Base-by-base conservation (phyloP, 2,329 filamentous ascomycete species). In the Seiridium cupressi region DNA sequence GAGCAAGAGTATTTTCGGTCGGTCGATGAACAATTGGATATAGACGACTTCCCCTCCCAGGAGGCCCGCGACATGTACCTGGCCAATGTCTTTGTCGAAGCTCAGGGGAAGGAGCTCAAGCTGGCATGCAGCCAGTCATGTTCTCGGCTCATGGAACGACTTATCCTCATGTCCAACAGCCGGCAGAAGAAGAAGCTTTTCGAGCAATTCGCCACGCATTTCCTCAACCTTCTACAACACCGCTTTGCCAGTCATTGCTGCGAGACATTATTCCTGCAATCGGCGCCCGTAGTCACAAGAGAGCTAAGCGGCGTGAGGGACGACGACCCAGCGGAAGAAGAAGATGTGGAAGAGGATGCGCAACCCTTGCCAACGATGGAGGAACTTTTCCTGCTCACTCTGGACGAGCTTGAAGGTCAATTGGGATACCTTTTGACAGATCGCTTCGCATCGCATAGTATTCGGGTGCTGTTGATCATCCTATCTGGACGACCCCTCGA, bases 231-330 rank as follows among this genome's bases (percentile, higher is more conserved):
- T 35, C 88, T 97, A 56, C 93, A 96, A 73, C 95, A 99, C 77
- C 90, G 95, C 18, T 99, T 99, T 70, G 95, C 95, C 4, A 96
- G 93, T 62, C 95, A 99, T 79, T 98, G 94, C 77, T 97, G 93
- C 73, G 95, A 99, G 77, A 92, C 92, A 34, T 83, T 99, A 38
- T 98, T 99, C 74, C 81, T 93, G 54, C 87, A 91, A 64, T 90
- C 91, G 1, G 93, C 93, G 0, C 89, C 91, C 1, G 78, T 90
- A 9, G 90, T 97, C 44, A 90, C 89, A 11, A 81, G 89, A 62
- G 93, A 97, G 74, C 76, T 91, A 73, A 82, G 72, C 65, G 84
- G 72, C 26, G 79, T 79, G 31, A 79, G 80, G 6, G 75, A 77
- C 26, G 77, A 79, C 49, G 72, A 76, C 48, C 68, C 68, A 51